These are phyloP conservation scores for Teratosphaeria pseudoeucalypti DNA, from an alignment of 2,329 filamentous ascomycete genomes.

Conservation along the genomic window DNA sequence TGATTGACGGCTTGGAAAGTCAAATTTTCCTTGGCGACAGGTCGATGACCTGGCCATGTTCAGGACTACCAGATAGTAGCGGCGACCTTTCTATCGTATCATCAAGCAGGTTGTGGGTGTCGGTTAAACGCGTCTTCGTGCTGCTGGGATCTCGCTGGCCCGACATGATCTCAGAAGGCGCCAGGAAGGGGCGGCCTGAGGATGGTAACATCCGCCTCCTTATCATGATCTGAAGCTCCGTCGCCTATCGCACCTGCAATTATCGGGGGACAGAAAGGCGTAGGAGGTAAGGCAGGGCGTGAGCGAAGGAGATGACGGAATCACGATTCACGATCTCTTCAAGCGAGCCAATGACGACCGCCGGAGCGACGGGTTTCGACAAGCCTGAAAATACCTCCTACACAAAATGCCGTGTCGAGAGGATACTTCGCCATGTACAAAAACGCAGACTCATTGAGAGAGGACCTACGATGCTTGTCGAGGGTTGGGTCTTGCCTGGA, in stretches of 20 bases:
- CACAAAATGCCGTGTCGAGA: not conserved
- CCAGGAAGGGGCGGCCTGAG: too few species aligned
- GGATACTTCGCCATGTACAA: not conserved
- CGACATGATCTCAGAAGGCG: not conserved
- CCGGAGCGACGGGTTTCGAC: not conserved
- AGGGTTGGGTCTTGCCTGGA: too few species aligned
- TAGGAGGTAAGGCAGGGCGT: not conserved
- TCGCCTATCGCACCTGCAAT: not conserved
- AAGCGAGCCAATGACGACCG: not conserved
- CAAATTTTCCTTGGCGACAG: constrained; percentile 1
- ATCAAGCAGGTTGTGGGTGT: not conserved
- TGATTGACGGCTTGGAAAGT: constrained; percentile 8
- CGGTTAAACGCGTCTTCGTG: not conserved
- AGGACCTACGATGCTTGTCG: too few species aligned
- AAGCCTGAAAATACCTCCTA: not conserved
- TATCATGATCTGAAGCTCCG: not conserved
- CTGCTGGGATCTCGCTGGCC: not conserved
- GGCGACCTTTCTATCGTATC: not conserved
- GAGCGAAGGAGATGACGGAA: not conserved
- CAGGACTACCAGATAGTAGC: not conserved
- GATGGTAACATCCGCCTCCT: not conserved
- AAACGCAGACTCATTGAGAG: not conserved
- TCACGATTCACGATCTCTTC: not conserved
- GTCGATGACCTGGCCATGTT: not conserved
- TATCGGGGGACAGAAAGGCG: too few species aligned